Base-by-base conservation (phyloP, 176 grass and related monocot genomes). In the Aegilops sharonensis region DNA sequence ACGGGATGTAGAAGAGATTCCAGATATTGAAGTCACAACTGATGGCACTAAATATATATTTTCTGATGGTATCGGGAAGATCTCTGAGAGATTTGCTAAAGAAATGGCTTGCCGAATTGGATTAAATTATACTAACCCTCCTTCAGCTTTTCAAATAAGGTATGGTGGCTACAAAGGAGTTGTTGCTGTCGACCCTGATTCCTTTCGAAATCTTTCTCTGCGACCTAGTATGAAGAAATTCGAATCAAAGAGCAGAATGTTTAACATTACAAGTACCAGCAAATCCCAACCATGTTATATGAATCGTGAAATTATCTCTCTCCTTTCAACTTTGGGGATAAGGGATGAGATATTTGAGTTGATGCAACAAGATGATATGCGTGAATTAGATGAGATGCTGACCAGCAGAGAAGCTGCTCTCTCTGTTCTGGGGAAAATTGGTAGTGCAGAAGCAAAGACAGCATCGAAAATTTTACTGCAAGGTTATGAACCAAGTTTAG, bases 81-180 rank as follows among this genome's bases (percentile, higher is more conserved):
- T 92, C 52, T 94, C 96, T 61, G 74, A 48, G 27, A 84, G 78
- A 78, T 95, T 98, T 84, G 93, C 96, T 12, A 89, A 48, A 76
- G 70, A 74, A 81, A 24, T 98, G 84, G 89, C 93, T 75, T 54
- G 83, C 25, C 80, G 45, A 84, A 34, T 91, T 91, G 93, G 90
- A 34, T 84, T 98, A 75, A 87, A 52, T 82, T 60, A 61, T 87
- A 30, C 9, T 69, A 69, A 90, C 62, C 88, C 79, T 66, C 96
- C 93, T 77, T 98, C 96, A 80, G 93, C 92, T 83, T 98, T 95
- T 86, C 96, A 95, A 94, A 95, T 98, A 86, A 85, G 96, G 88
- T 95, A 88, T 86, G 96, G 91, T 81, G 96, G 96, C 71, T 95
- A 91, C 73, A 98, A 98, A 93, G 93, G 96, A 64, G 91, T 98